Percentiles rank a stretch among this genome's conserved stretches.
Conservation (phyloP, 306 rosid species). For the Trichosanthes cucumerina region DNA sequence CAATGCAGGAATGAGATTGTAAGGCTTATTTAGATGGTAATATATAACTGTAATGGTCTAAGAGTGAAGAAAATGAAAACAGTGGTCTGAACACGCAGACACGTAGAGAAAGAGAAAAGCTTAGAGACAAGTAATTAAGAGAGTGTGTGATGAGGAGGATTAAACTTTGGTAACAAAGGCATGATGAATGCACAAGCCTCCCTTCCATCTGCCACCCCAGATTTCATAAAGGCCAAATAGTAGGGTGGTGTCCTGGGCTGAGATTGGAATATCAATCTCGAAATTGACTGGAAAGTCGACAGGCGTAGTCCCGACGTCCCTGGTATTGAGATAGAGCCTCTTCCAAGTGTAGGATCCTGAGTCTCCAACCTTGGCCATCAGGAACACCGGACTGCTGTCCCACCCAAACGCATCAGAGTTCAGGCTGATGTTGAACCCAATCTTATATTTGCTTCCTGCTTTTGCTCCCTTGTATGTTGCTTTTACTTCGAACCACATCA, state of each 20-base stretch:
- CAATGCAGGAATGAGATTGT: background rate
- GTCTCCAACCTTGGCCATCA: constrained; percentile 1
- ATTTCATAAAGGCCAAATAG: constrained; percentile 5
- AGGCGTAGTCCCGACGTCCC: background rate
- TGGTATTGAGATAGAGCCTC: background rate
- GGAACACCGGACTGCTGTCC: background rate
- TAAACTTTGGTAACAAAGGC: background rate
- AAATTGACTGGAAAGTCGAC: background rate
- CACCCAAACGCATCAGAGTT: background rate
- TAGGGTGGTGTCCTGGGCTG: constrained; percentile 2
- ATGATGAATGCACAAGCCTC: background rate
- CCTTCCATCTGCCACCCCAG: constrained; percentile 9
- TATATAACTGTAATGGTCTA: background rate
- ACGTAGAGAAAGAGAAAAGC: background rate
- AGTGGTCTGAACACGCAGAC: background rate
- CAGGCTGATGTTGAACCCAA: background rate
- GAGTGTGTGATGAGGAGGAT: background rate
- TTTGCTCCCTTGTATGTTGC: background rate
- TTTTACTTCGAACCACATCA: constrained; percentile 9
- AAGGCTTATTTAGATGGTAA: background rate
- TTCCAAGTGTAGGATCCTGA: background rate
- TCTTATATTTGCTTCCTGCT: background rate
- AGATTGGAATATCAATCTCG: background rate
- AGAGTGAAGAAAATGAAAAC: background rate
- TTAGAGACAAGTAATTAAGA: background rate